Conservation (phyloP, 2,329 filamentous ascomycete species). For the Fusarium redolens region DNA sequence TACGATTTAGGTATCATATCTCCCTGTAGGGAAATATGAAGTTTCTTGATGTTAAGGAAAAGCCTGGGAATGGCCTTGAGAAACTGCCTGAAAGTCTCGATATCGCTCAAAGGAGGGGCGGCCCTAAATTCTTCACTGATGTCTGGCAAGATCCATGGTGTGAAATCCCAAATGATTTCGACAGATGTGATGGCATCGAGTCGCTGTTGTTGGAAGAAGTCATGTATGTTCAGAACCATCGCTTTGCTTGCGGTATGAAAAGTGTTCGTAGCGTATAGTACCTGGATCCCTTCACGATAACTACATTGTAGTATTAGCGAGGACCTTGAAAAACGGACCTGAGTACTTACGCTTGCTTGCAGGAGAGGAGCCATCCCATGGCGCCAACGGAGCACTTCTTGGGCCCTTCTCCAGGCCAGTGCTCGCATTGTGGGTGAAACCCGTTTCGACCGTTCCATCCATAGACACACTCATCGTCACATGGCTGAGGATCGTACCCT, state of each 20-base stretch:
- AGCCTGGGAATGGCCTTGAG: slow-evolving; percentile 25
- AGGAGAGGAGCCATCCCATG: slow-evolving; percentile 48
- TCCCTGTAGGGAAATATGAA: slow-evolving; percentile 36
- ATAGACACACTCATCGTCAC: slow-evolving; percentile 27
- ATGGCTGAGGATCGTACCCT: not conserved
- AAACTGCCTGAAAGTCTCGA: slow-evolving; percentile 24
- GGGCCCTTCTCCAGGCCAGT: slow-evolving; percentile 36
- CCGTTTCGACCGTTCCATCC: not conserved
- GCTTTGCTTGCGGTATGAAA: slow-evolving; percentile 36
- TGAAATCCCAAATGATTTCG: slow-evolving; percentile 43
- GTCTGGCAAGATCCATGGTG: not conserved
- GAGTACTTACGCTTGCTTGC: slow-evolving; percentile 43
- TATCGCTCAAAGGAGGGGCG: not conserved
- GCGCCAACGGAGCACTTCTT: slow-evolving; percentile 41
- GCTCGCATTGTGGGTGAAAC: slow-evolving; percentile 16
- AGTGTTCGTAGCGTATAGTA: slow-evolving; percentile 48
- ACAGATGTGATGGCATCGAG: slow-evolving; percentile 36
- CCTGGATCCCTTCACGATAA: slow-evolving; percentile 46
- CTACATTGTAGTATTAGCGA: slow-evolving; percentile 9
- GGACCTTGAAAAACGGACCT: too few species aligned
- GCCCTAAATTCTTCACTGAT: not conserved
- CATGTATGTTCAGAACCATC: slow-evolving; percentile 28
- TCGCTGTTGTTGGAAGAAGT: slow-evolving; percentile 39
- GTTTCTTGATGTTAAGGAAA: slow-evolving; percentile 22
- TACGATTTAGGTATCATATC: not conserved